These are phyloP conservation scores for Teunomyces atbi DNA, from an alignment of 805 yeast genomes.

Conservation along the genomic window DNA sequence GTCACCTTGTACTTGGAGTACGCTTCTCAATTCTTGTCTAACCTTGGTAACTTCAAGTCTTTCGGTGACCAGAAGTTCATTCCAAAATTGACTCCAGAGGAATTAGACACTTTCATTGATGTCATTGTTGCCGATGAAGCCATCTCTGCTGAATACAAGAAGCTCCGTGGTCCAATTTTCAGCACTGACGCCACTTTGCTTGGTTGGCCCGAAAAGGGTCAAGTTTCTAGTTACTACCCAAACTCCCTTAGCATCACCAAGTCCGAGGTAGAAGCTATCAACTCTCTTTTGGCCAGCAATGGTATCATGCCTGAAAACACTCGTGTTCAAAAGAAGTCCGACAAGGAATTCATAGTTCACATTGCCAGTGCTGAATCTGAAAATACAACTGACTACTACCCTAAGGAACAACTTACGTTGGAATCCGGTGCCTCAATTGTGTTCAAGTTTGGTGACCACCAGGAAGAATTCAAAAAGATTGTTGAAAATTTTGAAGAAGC, in stretches of 20 bases:
- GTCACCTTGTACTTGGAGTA: slow-evolving; percentile 59
- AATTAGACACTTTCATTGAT: slow-evolving; percentile 50
- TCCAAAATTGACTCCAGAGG: slow-evolving; percentile 54
- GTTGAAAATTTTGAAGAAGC: slow-evolving; percentile 59
- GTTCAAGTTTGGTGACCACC: slow-evolving; percentile 78
- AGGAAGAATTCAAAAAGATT: slow-evolving; percentile 59
- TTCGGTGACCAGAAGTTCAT: slow-evolving; percentile 88
- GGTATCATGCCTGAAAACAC: slow-evolving; percentile 79
- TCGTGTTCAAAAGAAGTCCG: slow-evolving; percentile 58
- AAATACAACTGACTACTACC: slow-evolving; percentile 53
- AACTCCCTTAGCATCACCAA: slow-evolving; percentile 45
- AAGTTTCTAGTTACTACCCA: slow-evolving; percentile 70
- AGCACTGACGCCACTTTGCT: slow-evolving; percentile 51
- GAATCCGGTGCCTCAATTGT: slow-evolving; percentile 41
- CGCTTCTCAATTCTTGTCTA: slow-evolving; percentile 71
- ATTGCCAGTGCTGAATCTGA: slow-evolving; percentile 64
- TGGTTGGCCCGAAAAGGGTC: slow-evolving; percentile 80
- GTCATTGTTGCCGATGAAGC: slow-evolving; percentile 36
- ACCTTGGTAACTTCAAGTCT: slow-evolving; percentile 78
- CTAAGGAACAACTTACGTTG: slow-evolving; percentile 39
- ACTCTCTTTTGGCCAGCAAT: slow-evolving; percentile 58
- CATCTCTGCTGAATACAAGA: slow-evolving; percentile 35
- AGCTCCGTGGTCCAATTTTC: slow-evolving; percentile 51
- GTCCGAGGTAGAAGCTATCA: slow-evolving; percentile 64
- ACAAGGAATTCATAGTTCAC: slow-evolving; percentile 51